Conservation (phyloP, 768 basidiomycete species). For the Sporobolomyces roseus region DNA sequence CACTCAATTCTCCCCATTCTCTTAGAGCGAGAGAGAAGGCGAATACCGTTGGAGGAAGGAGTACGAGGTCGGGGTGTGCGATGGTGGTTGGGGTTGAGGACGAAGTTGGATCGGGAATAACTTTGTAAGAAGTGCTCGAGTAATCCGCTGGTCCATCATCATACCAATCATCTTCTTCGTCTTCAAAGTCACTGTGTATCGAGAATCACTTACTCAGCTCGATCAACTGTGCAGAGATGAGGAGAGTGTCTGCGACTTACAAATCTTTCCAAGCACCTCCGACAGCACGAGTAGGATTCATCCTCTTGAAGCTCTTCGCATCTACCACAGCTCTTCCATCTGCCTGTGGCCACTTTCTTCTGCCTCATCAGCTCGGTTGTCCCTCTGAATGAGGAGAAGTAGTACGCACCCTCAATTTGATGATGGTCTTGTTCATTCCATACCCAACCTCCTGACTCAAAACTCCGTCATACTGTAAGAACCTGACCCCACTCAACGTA, state of each 20-base stretch:
- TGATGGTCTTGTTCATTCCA: constrained; percentile 1
- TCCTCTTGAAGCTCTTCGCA: not conserved
- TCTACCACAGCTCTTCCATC: not conserved
- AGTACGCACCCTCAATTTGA: constrained; percentile 22
- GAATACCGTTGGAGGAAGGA: constrained; percentile 20
- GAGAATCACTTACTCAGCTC: not conserved
- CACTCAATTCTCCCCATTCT: constrained; percentile 39
- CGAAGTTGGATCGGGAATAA: not conserved
- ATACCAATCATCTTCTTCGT: no score
- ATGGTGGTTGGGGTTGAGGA: not conserved
- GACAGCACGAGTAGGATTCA: no score
- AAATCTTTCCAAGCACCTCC: no score
- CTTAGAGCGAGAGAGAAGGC: constrained; percentile 18
- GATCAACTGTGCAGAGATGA: no score
- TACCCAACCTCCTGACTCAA: constrained; percentile 47
- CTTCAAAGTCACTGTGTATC: no score
- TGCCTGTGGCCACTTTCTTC: no score
- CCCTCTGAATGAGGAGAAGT: no score
- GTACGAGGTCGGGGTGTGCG: not conserved
- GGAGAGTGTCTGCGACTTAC: no score
- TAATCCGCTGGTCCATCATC: no score
- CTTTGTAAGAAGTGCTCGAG: not conserved
- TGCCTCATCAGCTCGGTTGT: no score
- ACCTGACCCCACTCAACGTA: constrained; percentile 55
- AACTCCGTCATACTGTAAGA: constrained; percentile 60